These are phyloP conservation scores for Phialemonium atrogriseum DNA, from an alignment of 2,329 filamentous ascomycete genomes.

Conservation along the genomic window DNA sequence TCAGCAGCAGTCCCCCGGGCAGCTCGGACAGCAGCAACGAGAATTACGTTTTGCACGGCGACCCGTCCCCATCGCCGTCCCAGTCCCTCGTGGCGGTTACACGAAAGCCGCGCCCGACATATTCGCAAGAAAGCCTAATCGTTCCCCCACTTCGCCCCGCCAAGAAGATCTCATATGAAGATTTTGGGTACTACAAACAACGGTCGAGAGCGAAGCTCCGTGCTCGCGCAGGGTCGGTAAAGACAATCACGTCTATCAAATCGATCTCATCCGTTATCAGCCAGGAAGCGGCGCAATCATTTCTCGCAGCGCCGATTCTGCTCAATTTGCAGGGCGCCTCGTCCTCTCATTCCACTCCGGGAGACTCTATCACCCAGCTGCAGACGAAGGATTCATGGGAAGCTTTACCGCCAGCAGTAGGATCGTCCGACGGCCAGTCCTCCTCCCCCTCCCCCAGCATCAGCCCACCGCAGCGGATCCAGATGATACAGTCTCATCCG, in stretches of 20 bases:
- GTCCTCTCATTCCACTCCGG: constrained; percentile 15
- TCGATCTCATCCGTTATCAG: constrained; percentile 48
- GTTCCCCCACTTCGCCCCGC: constrained; percentile 45
- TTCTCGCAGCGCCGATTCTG: constrained; percentile 30
- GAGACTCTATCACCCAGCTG: constrained; percentile 5
- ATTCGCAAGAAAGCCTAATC: constrained; percentile 53
- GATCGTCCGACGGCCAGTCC: too few species aligned
- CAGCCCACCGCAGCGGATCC: constrained; percentile 19
- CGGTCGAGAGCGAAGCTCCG: constrained; percentile 45
- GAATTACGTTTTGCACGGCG: constrained; percentile 47
- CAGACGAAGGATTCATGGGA: constrained; percentile 17
- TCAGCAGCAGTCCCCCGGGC: constrained; percentile 27
- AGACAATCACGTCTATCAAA: constrained; percentile 46
- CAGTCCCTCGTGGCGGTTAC: constrained; percentile 24
- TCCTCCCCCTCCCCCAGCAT: constrained; percentile 17
- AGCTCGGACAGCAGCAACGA: constrained; percentile 32
- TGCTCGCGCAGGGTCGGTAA: constrained; percentile 27
- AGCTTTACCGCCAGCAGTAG: constrained; percentile 7
- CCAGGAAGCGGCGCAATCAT: constrained; percentile 34
- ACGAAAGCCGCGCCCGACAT: constrained; percentile 31
- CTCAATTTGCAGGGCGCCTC: constrained; percentile 25
- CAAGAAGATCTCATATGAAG: constrained; percentile 39
- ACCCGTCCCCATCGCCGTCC: constrained; percentile 31
- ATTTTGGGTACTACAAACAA: constrained; percentile 38
- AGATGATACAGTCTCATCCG: constrained; percentile 39